Conservation (phyloP, 208 protist species). For the Phytomonas francai region DNA sequence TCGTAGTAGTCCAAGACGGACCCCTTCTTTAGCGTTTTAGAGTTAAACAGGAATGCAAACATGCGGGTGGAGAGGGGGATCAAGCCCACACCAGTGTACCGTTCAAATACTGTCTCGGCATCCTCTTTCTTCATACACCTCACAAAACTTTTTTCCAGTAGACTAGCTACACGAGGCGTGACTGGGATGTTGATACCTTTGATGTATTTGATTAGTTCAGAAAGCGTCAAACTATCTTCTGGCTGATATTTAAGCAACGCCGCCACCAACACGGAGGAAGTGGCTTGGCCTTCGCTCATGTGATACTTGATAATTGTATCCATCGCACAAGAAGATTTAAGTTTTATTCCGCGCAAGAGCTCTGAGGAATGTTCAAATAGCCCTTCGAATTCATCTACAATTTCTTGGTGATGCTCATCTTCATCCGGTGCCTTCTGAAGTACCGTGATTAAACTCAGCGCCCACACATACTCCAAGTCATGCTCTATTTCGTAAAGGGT, state of each 20-base stretch:
- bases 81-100: slow-evolving; percentile 47
- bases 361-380: slow-evolving; percentile 50
- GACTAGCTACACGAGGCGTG: slow-evolving; percentile 27
- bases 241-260: slow-evolving; percentile 50
- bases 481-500: slow-evolving; percentile 18
- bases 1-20: slow-evolving; percentile 77
- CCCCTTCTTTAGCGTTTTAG: slow-evolving; percentile 20
- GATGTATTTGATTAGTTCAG: slow-evolving; percentile 38
- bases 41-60: slow-evolving; percentile 86
- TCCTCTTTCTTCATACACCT: slow-evolving; percentile 68
- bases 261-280: slow-evolving; percentile 14
- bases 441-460: not conserved
- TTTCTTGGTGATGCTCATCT: slow-evolving; percentile 54
- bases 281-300: slow-evolving; percentile 2
- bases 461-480: slow-evolving; percentile 1
- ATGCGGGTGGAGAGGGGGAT: slow-evolving; percentile 56
- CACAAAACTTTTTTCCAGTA: slow-evolving; percentile 56
- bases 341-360: slow-evolving; percentile 37
- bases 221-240: slow-evolving; percentile 23
- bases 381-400: slow-evolving; percentile 62
- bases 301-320: slow-evolving; percentile 7
- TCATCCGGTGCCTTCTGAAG: slow-evolving; percentile 26
- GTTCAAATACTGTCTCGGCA: slow-evolving; percentile 48
- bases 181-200: slow-evolving; percentile 29
- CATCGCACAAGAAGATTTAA: not conserved